A percentile compares a stretch with the other conserved stretches of the same genome.
Evolutionary conservation across 1,284 basidiomycete genomes (phyloP).

Genomic region (Calocybe gambosa): DNA sequence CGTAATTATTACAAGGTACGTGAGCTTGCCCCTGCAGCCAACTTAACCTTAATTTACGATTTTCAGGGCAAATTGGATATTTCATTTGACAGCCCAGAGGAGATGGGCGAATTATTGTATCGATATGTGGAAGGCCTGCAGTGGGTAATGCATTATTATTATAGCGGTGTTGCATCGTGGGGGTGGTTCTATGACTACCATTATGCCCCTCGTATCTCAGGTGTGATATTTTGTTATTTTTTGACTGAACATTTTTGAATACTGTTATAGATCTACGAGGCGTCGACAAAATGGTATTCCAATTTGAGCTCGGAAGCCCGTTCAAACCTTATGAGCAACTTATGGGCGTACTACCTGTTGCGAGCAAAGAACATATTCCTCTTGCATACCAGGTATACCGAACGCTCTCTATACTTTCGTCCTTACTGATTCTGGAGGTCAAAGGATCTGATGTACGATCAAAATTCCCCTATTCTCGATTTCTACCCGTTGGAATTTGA

Average conservation of each 20-base stretch:
- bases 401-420: slow-evolving; percentile 1
- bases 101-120: slow-evolving; percentile 65
- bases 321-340: slow-evolving; percentile 96
- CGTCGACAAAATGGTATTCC: slow-evolving; percentile 76
- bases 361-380: slow-evolving; percentile 87
- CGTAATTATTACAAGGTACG: slow-evolving; percentile 80
- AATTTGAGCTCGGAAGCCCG: slow-evolving; percentile 83
- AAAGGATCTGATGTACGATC: slow-evolving; percentile 86
- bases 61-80: slow-evolving; percentile 78
- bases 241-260: slow-evolving; percentile 1
- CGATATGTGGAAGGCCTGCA: slow-evolving; percentile 93
- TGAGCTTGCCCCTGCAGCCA: neutral
- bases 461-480: slow-evolving; percentile 85
- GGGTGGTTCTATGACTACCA: slow-evolving; percentile 99
- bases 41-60: slow-evolving; percentile 1
- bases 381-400: slow-evolving; percentile 69
- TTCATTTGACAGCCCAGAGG: slow-evolving; percentile 61
- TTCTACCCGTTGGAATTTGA: slow-evolving; percentile 94
- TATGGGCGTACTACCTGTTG: slow-evolving; percentile 94
- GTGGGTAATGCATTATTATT: slow-evolving; percentile 99
- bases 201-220: slow-evolving; percentile 92
- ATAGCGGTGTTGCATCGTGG: slow-evolving; percentile 95
- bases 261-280: slow-evolving; percentile 61
- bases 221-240: slow-evolving; percentile 35
- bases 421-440: slow-evolving; percentile 7